Evolutionary conservation across 768 basidiomycete genomes (phyloP).

Genomic region (Cyclocybe aegerita): DNA sequence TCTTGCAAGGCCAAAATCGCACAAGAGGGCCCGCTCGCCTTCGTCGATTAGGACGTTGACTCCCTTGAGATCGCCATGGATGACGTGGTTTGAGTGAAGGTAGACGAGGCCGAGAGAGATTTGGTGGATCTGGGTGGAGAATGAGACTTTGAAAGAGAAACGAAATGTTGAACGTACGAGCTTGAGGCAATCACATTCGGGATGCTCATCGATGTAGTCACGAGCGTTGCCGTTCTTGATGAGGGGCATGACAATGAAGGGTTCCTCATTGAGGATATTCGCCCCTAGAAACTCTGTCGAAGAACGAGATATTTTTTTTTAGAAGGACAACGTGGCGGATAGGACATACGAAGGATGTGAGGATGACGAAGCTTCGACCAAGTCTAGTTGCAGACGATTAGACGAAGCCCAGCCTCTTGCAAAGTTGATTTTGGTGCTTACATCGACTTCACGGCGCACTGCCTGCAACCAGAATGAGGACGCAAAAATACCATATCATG

Average conservation of each 20-base stretch:
- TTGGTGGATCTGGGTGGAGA: constrained; percentile 17
- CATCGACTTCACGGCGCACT: no score
- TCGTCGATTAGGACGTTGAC: constrained; percentile 25
- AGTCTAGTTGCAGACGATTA: no score
- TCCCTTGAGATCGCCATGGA: constrained; percentile 30
- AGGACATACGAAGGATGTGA: constrained; percentile 20
- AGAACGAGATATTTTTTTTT: not conserved
- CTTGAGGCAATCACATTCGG: constrained; percentile 16
- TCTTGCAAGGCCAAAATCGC: constrained; percentile 26
- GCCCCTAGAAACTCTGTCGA: constrained; percentile 24
- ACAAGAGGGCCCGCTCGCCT: constrained; percentile 18
- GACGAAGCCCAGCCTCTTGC: no score
- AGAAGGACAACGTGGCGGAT: not conserved
- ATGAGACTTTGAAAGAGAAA: not conserved
- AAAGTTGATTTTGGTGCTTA: no score
- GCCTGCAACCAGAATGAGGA: not conserved
- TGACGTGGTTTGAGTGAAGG: constrained; percentile 22
- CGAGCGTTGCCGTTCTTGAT: constrained; percentile 20
- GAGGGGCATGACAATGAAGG: constrained; percentile 26
- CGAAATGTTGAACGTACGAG: constrained; percentile 20
- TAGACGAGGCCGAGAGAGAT: constrained; percentile 22
- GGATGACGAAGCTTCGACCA: constrained; percentile 20
- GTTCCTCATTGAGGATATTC: constrained; percentile 22
- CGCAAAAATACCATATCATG: not conserved
- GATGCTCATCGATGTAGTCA: constrained; percentile 14